Base-by-base conservation (phyloP, 108 stramenopile genomes). In the Skeletonema marinoi region DNA sequence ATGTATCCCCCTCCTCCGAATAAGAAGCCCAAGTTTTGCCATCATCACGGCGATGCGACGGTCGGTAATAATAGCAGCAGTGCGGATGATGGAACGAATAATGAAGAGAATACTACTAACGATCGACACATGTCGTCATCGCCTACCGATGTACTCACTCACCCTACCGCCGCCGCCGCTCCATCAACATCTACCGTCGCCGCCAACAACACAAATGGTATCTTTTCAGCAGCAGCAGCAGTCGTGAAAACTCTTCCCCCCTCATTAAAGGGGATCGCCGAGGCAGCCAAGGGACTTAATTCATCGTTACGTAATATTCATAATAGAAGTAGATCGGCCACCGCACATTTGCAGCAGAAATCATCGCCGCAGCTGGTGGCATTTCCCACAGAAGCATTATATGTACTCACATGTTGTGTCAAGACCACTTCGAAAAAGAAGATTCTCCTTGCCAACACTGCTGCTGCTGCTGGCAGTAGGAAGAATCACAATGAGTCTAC, bases 351-450 rank as follows among this genome's bases (percentile, higher is more conserved):
- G 39, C 44, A 46, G 16, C 44, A 56, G 25, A 25, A 29, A 2
- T 1, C 44, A 39, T 3, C 17, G 54, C 21, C 25, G 54, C 54
- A 56, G 25, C 9, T 56, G 54, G 54, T 56, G 54, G 54, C 54
- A 29, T 73, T 73, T 35, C 72, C 72, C 16, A 73, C 72, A 46
- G 72, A 73, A 46, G 46, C 60, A 42, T 32, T 65, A 0, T 73
- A 73, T 41, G 61, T 61, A 17, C 72, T 73, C 31, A 62, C 72
- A 9, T 73, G 72, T 50, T 73, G 72, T 35, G 63, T 73, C 62
- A 73, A 51, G 61, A 35, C 68, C 54, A 21, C 62, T 33, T 68
- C 46, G 3, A 14, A 38, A 3, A n/a, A 31, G 44, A 48, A 32
- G 5, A 17, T 30, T 35, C 25, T 73, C 21, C 16, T 19, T 44